Conservation (phyloP, 1,139 yeast genomes). For the Kodamaea fungicola region DNA sequence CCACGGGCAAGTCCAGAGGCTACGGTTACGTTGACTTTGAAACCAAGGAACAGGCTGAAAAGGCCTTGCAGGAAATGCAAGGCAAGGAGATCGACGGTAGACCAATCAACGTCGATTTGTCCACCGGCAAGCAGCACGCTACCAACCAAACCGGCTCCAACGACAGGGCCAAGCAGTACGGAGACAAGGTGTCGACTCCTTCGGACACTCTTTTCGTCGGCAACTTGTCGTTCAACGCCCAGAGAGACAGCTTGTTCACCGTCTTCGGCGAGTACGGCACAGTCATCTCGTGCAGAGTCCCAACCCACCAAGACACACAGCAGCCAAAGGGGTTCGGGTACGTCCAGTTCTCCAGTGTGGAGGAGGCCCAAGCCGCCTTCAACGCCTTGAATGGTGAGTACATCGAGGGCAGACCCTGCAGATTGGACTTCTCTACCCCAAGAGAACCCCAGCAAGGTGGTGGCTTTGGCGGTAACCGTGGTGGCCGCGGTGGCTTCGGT, state of each 20-base stretch:
- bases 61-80: slow-evolving; percentile 83
- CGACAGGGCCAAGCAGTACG: slow-evolving; percentile 84
- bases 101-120: slow-evolving; percentile 89
- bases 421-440: slow-evolving; percentile 94
- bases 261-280: slow-evolving; percentile 75
- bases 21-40: slow-evolving; percentile 97
- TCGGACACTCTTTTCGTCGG: slow-evolving; percentile 95
- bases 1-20: slow-evolving; percentile 92
- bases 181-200: slow-evolving; percentile 88
- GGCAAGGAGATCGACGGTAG: slow-evolving; percentile 97
- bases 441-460: slow-evolving; percentile 43
- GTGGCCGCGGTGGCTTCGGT: slow-evolving; percentile 25
- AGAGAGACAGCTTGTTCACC: slow-evolving; percentile 71
- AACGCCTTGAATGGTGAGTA: slow-evolving; percentile 86
- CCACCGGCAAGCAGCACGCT: slow-evolving; percentile 74
- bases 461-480: slow-evolving; percentile 25
- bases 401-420: slow-evolving; percentile 88
- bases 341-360: slow-evolving; percentile 82
- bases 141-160: slow-evolving; percentile 38
- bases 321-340: slow-evolving; percentile 99
- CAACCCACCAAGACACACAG: slow-evolving; percentile 97
- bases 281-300: slow-evolving; percentile 86
- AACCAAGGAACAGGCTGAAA: slow-evolving; percentile 71
- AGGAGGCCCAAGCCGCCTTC: slow-evolving; percentile 87
- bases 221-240: slow-evolving; percentile 86